A percentile compares a stretch with the other conserved stretches of the same genome.
These are phyloP conservation scores for Taphrina sp. DNA, from an alignment of 1,139 yeast genomes.

Conservation along the genomic window DNA sequence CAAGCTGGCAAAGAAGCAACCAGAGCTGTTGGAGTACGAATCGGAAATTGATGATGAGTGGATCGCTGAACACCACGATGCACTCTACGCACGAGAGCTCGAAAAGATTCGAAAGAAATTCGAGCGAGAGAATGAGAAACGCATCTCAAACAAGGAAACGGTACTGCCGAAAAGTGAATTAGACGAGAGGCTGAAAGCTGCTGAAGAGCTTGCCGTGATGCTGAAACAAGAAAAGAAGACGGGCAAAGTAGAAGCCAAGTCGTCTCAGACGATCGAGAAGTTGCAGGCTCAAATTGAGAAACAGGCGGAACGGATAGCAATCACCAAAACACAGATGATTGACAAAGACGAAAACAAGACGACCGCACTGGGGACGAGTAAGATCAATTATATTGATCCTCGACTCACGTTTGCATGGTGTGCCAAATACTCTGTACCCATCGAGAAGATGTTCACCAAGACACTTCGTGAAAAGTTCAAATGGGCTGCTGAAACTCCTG, in stretches of 20 bases:
- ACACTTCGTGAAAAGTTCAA: conserved; percentile 87
- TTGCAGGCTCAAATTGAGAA: conserved; percentile 69
- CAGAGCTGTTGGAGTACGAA: conserved; percentile 63
- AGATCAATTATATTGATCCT: conserved; percentile 93
- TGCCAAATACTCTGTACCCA: conserved; percentile 81
- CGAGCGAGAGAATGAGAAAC: conserved; percentile 73
- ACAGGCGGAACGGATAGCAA: conserved; percentile 67
- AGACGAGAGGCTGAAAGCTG: conserved; percentile 58
- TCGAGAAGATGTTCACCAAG: conserved; percentile 86
- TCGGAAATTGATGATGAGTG: conserved; percentile 58
- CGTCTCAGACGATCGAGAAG: conserved; percentile 62
- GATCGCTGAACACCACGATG: conserved; percentile 52
- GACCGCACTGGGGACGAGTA: conserved; percentile 89
- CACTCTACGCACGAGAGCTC: conserved; percentile 58
- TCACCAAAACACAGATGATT: conserved; percentile 69
- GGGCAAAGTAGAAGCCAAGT: conserved; percentile 60
- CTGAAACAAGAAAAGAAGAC: conserved; percentile 61
- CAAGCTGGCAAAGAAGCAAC: conserved; percentile 50
- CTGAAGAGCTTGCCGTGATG: conserved; percentile 54
- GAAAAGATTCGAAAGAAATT: conserved; percentile 66
- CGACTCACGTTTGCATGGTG: conserved; percentile 86
- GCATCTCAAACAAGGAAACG: conserved; percentile 57
- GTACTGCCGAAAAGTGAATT: conserved; percentile 56
- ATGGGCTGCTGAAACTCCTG: conserved; percentile 94
- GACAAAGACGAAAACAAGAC: conserved; percentile 93